Conservation (phyloP, 1,139 yeast genomes). For the Diutina mesorugosa region DNA sequence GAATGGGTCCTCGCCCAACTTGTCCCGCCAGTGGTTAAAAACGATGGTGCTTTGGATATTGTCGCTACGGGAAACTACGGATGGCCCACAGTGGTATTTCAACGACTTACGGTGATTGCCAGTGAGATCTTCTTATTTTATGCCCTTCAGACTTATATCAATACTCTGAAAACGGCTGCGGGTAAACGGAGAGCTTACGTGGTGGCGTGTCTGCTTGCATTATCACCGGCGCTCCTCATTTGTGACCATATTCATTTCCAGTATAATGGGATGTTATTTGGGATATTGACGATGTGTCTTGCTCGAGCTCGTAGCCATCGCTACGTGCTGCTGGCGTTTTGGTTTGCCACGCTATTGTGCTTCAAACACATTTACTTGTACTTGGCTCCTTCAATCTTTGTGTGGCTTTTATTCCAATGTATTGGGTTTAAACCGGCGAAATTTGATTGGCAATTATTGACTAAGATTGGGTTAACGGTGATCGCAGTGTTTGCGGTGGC, state of each 20-base stretch:
- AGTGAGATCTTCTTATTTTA: conserved; percentile 64
- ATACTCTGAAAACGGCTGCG: conserved; percentile 22
- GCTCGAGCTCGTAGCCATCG: conserved; percentile 52
- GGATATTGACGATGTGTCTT: conserved; percentile 62
- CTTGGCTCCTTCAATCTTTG: conserved; percentile 89
- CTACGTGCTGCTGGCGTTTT: conserved; percentile 52
- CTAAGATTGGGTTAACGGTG: conserved; percentile 58
- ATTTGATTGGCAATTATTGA: conserved; percentile 14
- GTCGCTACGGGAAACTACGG: conserved; percentile 58
- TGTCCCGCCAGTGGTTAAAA: conserved; percentile 49
- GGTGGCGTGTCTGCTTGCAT: conserved; percentile 67
- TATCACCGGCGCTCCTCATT: conserved; percentile 81
- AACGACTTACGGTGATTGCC: conserved; percentile 64
- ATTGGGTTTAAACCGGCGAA: conserved; percentile 14
- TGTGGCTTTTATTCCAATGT: conserved; percentile 61
- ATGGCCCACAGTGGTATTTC: conserved; percentile 68
- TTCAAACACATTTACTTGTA: conserved; percentile 91
- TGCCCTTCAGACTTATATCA: conserved; percentile 61
- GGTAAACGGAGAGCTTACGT: conserved; percentile 45
- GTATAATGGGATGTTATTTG: conserved; percentile 88
- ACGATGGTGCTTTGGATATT: conserved; percentile 73
- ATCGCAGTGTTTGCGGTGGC: conserved; percentile 50
- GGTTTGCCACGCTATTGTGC: conserved; percentile 70
- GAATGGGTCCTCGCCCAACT: conserved; percentile 68
- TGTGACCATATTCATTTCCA: conserved; percentile 93